Percentiles rank a stretch among this genome's conserved stretches.
phyloP scores from a whole-genome alignment of 768 basidiomycete genomes.

The Dacryopinax primogenitus region DNA sequence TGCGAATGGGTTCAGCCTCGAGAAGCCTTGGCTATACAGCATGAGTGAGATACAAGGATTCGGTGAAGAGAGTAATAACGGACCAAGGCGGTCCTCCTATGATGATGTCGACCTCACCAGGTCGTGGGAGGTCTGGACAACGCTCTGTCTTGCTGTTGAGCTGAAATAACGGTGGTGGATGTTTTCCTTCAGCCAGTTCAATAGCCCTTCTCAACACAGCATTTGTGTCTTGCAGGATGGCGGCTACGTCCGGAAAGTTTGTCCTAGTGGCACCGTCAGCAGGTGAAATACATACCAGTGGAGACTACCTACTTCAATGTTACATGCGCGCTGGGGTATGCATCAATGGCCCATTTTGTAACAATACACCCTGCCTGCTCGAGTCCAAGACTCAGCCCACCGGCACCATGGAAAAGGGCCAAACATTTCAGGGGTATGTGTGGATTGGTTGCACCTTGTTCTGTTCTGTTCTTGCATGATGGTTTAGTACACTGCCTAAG shows the following conservation, averaged over 20 bases:
- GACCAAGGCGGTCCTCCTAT: constrained; percentile 12
- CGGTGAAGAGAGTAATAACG: background rate
- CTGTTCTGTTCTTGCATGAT: background rate
- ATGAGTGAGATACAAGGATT: too few species aligned
- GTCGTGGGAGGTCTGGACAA: background rate
- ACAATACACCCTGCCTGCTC: constrained; percentile 41
- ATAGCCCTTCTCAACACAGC: constrained; percentile 44
- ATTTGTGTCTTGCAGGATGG: constrained; percentile 66
- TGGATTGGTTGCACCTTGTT: background rate
- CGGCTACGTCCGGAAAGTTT: constrained; percentile 39
- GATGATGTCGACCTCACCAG: constrained; percentile 12
- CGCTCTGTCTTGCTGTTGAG: background rate
- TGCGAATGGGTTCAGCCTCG: constrained; percentile 55
- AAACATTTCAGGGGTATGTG: background rate
- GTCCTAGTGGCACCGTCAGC: constrained; percentile 26
- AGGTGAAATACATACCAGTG: background rate
- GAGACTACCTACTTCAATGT: constrained; percentile 42
- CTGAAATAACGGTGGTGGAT: background rate
- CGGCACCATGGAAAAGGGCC: constrained; percentile 26
- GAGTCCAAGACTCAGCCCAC: constrained; percentile 52
- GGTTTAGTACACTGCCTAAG: background rate
- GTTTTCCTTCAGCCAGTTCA: constrained; percentile 24
- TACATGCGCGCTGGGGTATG: constrained; percentile 55
- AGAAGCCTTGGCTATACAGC: constrained; percentile 53
- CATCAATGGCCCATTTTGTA: constrained; percentile 55